Conservation (phyloP, 2,329 filamentous ascomycete species). For the Elsinoe ampelina region DNA sequence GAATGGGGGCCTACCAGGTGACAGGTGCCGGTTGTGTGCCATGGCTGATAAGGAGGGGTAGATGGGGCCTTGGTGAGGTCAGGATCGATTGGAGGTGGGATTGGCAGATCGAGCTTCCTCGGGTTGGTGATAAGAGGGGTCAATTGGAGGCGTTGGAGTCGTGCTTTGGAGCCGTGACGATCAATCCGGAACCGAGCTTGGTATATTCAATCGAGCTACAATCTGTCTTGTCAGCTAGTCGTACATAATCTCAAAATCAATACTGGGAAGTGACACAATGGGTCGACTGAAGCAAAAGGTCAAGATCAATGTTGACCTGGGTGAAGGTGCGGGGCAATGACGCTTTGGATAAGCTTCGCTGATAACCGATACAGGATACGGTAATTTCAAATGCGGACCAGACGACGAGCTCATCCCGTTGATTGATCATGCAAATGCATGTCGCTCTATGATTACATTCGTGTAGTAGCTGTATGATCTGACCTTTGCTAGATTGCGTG, state of each 20-base stretch:
- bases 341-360: neutral
- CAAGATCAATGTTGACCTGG: slow-evolving; percentile 46
- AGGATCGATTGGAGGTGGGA: neutral
- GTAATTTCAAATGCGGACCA: slow-evolving; percentile 44
- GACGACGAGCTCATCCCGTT: slow-evolving; percentile 52
- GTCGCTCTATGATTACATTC: slow-evolving; percentile 5
- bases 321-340: slow-evolving; percentile 31
- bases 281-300: slow-evolving; percentile 43
- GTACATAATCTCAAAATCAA: too few relatives aligned
- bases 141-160: neutral
- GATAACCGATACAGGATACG: slow-evolving; percentile 26
- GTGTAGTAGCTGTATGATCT: slow-evolving; percentile 45
- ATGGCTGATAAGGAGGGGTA: slow-evolving; percentile 7
- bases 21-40: slow-evolving; percentile 1
- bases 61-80: neutral
- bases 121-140: slow-evolving; percentile 3
- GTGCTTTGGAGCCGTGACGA: neutral
- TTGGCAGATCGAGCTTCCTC: slow-evolving; percentile 3
- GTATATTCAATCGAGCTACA: too few relatives aligned
- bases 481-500: neutral
- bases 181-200: neutral
- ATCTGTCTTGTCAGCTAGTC: too few relatives aligned
- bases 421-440: slow-evolving; percentile 53
- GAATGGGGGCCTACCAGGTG: neutral
- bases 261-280: slow-evolving; percentile 26